Evolutionary conservation across 352 stramenopile species (phyloP), one percentile per base, ranked within the genome.

Genomic region (Phytophthora capsici): DNA sequence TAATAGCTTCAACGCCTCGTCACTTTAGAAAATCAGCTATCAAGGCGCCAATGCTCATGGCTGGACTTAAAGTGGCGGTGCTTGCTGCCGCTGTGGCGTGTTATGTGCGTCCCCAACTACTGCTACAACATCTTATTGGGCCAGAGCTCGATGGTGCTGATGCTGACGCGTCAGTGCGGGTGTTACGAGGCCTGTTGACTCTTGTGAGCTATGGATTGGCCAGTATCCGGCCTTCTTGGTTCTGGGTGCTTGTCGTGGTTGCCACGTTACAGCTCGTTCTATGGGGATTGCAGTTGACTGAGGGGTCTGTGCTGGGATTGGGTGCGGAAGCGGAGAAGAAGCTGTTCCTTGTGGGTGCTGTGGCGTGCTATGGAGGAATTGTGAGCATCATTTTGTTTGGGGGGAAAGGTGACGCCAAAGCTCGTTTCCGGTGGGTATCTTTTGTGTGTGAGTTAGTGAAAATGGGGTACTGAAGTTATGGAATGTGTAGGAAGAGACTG

Each of bases 101-200:
- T 28, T 92, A 90, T 63, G 75, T 78, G 64, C 61, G 40, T 3
- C 83, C 80, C 45, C 69, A 88, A 46, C 62, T 80, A 32, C 37
- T 84, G 20, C 69, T 86, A 20, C 67, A 75, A 22, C 63, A 72
- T 30, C 48, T 82, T 3, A 48, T 77, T 7, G 64, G 68, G 0
- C 38, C 47, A 19, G 63, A 69, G n/a, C 38, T 71, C 45, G 70
- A 75, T 22, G 38, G 41, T 3, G 66, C 59, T 10, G 77, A 86
- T 9, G 69, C 58, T 10, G 73, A 83, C n/a, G 72, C 82, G 49
- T 77, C 78, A 20, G 70, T 59, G 50, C 73, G 86, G 48, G 75
- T 85, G 25, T 38, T 89, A 41, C 83, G 82, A 46, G 82, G 86
- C 26, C 30, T 88, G 23, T 48, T 94, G 28, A 88, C 86, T 20